Evolutionary conservation across 345 rosid genomes (phyloP), one percentile per base, ranked within the genome.

Genomic region (Sisymbrium altissimum): DNA sequence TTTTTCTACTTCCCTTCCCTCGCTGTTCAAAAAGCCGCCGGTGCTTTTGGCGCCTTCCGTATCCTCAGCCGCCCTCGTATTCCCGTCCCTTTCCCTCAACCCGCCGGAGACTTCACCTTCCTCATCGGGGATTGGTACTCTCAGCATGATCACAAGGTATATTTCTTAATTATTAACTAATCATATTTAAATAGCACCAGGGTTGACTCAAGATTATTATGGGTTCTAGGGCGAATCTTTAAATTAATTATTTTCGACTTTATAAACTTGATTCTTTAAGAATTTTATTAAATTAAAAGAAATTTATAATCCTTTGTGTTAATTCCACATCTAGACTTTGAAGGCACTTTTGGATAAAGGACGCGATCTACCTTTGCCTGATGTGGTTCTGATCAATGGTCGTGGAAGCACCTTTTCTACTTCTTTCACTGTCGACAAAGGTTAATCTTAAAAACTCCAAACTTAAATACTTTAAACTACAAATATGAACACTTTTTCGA

Each of bases 1-100:
- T 94, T 83, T 85, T 94, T 63, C 78, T 95, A 95, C 78, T 95
- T 87, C 81, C 99, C 99, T 14, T 92, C 96, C 35, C 85, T 90
- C 15, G 89, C 71, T 33, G 80, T 92, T 80, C 99, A 92, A 80
- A 95, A 92, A 84, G 93, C 97, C n/a, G 92, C 92, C 12, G 99
- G 99, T 7, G 97, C 84, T 19, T 95, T 80, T 30, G 99, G 99
- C 3, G 89, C 85, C 57, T 78, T 95, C 75, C 84, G 84, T 64
- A 81, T 95, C 71, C 92, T 87, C 13, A 95, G 97, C 53, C 86
- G 97, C 25, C 95, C 97, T 1, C 48, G 30, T n/a, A 90, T 92
- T 49, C 99, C 99, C 4, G 96, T 92, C 52, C 99, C 99, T 9
- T 95, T 91, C 73, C 78, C 86, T 0, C 84, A 85, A 56, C 99